Conservation (phyloP, 2,329 filamentous ascomycete species). For the Aspergillus sp. region DNA sequence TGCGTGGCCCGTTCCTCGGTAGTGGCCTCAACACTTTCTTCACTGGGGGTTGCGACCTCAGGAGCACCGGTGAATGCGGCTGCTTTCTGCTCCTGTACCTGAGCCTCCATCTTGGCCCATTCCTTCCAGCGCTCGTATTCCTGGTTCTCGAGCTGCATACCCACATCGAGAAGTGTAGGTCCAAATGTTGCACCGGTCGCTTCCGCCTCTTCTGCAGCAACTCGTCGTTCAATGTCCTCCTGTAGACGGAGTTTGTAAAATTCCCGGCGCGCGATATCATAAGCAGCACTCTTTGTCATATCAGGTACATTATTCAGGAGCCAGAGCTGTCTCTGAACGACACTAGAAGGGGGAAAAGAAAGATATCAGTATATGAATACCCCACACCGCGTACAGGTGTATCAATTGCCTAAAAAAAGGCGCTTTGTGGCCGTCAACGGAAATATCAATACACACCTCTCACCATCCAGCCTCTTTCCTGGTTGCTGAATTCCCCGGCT, state of each 20-base stretch:
- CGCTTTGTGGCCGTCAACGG: neutral
- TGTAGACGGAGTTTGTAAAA: conserved; percentile 81
- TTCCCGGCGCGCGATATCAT: conserved; percentile 81
- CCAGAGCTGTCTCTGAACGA: conserved; percentile 86
- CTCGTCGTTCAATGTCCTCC: conserved; percentile 74
- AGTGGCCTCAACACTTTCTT: conserved; percentile 13
- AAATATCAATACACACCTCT: conserved; percentile 58
- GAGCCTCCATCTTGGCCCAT: conserved; percentile 62
- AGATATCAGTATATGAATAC: conserved; percentile 2
- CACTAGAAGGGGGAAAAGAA: conserved; percentile 49
- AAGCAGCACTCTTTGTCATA: conserved; percentile 64
- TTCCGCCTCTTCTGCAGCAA: conserved; percentile 82
- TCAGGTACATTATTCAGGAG: conserved; percentile 63
- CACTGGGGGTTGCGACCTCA: conserved; percentile 29
- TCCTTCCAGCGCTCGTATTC: conserved; percentile 79
- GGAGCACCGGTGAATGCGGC: conserved; percentile 39
- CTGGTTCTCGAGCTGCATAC: conserved; percentile 76
- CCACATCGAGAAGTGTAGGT: conserved; percentile 66
- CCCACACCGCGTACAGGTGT: no score
- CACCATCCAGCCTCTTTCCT: conserved; percentile 73
- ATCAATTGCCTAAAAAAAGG: no score
- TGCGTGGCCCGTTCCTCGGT: neutral
- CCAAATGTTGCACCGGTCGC: conserved; percentile 87
- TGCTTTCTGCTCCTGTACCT: conserved; percentile 42
- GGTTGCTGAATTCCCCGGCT: conserved; percentile 64